Base-by-base conservation (phyloP, 2,329 filamentous ascomycete species). In the Ampelomyces quisqualis region DNA sequence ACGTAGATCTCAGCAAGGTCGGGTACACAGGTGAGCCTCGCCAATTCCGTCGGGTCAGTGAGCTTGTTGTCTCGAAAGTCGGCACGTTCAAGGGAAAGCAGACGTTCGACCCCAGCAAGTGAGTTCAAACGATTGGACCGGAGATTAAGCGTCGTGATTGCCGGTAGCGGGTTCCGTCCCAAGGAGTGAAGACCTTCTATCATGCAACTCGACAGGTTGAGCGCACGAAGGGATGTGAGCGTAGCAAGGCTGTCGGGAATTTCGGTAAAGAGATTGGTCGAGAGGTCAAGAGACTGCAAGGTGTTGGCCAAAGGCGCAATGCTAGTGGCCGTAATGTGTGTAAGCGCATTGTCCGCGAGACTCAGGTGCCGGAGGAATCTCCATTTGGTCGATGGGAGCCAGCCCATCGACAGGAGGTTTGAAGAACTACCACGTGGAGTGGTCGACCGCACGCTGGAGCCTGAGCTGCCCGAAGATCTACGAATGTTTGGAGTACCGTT, bases 141-240 rank as follows among this genome's bases (percentile, higher is more conserved):
- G 40, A 98, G 79, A 60, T 97, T 97, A 42, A 98, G 75, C 1
- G 90, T 90, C 1, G 88, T 94, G 49, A 98, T 95, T 14, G 93
- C 91, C 19, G 93, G 91, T 4, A 98, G 77, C 9, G 93, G 89
- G 58, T 86, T 93, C 49, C 86, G 83, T 2, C 84, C 84, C 28
- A 98, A 75, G 2, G 91, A 95, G 58, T 94, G 87, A 40, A 98
- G 76, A 11, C 90, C 93, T 56, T 91, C 88, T 49, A 98, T 97
- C 90, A 97, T 96, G 76, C 91, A 97, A 60, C 95, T 87, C 3
- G 91, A 95, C 18, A 98, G 77, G 60, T 98, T 97, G 38, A 98
- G 74, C 17, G 93, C 90, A 51, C 90, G 84, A n/a, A 98, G 78
- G 19, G 89, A 85, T 14, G 89, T 90, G 43, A 98, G 75, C 7